Percentiles rank a stretch among this genome's conserved stretches.
phyloP scores from a whole-genome alignment of 2,329 filamentous ascomycete species.

The Nemania sp. region DNA sequence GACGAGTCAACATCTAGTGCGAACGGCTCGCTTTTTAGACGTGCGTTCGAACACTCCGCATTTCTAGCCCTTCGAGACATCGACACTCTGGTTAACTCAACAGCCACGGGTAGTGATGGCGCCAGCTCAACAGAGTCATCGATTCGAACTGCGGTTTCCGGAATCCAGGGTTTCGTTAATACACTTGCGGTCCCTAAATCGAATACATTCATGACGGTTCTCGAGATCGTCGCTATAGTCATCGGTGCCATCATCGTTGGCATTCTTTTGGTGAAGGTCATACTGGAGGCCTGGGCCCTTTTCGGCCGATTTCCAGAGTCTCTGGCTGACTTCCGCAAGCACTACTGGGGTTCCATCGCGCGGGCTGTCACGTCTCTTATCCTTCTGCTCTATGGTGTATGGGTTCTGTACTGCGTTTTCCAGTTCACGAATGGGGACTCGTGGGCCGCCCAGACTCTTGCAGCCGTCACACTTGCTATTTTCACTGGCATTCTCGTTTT shows the following conservation, averaged over 20 bases:
- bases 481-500: conserved; percentile 83
- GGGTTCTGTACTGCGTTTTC: conserved; percentile 94
- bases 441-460: conserved; percentile 86
- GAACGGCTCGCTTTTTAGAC: conserved; percentile 54
- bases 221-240: conserved; percentile 85
- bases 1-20: conserved; percentile 58
- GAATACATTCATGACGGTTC: conserved; percentile 95
- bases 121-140: conserved; percentile 33
- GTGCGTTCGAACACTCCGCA: conserved; percentile 54
- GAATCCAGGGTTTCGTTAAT: conserved; percentile 83
- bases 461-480: conserved; percentile 75
- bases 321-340: conserved; percentile 84
- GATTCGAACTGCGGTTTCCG: conserved; percentile 63
- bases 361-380: conserved; percentile 90
- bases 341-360: conserved; percentile 93
- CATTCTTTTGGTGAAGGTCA: conserved; percentile 86
- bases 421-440: conserved; percentile 94
- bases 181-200: conserved; percentile 81
- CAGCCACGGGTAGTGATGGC: conserved; percentile 37
- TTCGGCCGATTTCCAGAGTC: conserved; percentile 82
- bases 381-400: conserved; percentile 88
- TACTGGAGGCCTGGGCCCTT: conserved; percentile 90
- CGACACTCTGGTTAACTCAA: conserved; percentile 51
- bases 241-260: conserved; percentile 82
- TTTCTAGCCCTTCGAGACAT: conserved; percentile 59